Conservation (phyloP, 108 stramenopile genomes). For the Cyclotella distinguenda region DNA sequence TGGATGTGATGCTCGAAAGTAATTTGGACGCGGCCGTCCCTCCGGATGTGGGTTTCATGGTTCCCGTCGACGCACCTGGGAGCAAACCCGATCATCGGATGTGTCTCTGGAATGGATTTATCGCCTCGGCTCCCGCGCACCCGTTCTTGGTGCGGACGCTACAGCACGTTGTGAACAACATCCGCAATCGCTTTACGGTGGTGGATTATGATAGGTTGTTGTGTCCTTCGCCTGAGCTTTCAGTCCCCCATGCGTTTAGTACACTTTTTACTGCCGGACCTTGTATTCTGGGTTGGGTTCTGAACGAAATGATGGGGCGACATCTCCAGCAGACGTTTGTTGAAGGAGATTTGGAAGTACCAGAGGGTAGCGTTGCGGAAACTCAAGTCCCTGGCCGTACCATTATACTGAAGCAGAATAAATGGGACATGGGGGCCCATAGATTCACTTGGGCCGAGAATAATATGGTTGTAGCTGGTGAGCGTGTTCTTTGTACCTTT, state of each 20-base stretch:
- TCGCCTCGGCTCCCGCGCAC: slow-evolving; percentile 65
- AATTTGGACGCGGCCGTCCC: slow-evolving; percentile 58
- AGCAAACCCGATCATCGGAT: slow-evolving; percentile 41
- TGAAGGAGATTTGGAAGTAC: slow-evolving; percentile 45
- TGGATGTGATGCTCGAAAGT: slow-evolving; percentile 65
- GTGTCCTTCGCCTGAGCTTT: slow-evolving; percentile 51
- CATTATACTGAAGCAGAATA: slow-evolving; percentile 60
- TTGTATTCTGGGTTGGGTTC: slow-evolving; percentile 54
- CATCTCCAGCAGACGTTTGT: slow-evolving; percentile 50
- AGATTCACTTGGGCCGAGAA: slow-evolving; percentile 58
- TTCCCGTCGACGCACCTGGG: slow-evolving; percentile 59
- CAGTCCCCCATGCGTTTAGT: slow-evolving; percentile 50
- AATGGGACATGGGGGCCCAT: slow-evolving; percentile 66
- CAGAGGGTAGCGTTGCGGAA: not conserved
- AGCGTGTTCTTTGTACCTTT: not conserved
- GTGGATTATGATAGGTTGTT: slow-evolving; percentile 69
- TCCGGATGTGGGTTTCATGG: slow-evolving; percentile 62
- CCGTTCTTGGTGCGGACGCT: slow-evolving; percentile 53
- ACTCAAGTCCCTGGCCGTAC: slow-evolving; percentile 59
- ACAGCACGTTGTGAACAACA: slow-evolving; percentile 65
- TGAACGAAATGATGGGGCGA: slow-evolving; percentile 56
- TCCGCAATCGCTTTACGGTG: slow-evolving; percentile 67
- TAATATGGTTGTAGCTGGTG: slow-evolving; percentile 53
- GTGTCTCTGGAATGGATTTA: slow-evolving; percentile 70
- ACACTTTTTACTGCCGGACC: slow-evolving; percentile 64